phyloP scores from a whole-genome alignment of 768 basidiomycete species.

The Roridomyces roridus region DNA sequence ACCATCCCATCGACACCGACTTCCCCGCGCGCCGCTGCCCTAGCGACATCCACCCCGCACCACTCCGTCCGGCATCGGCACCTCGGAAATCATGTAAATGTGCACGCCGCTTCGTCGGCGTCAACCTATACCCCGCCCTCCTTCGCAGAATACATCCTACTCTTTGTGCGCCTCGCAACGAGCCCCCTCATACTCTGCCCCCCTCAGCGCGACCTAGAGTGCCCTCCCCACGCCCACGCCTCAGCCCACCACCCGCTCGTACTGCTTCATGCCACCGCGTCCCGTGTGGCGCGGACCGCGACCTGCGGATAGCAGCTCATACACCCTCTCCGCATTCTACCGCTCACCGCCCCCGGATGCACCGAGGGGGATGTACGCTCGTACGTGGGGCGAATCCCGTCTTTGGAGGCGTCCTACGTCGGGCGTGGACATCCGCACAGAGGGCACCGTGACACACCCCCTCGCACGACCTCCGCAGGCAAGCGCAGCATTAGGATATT shows the following conservation, averaged over 20 bases:
- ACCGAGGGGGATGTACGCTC: neutral
- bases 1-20: neutral
- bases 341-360: slow-evolving; percentile 8
- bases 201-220: neutral
- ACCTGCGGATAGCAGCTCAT: no score
- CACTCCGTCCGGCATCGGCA: neutral
- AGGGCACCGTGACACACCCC: neutral
- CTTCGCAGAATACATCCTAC: no score
- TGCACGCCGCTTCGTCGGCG: slow-evolving; percentile 1
- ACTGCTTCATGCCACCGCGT: no score
- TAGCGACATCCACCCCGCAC: no score
- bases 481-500: no score
- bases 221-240: neutral
- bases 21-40: neutral
- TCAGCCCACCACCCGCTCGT: neutral
- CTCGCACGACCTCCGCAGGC: no score
- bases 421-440: slow-evolving; percentile 1
- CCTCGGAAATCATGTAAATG: neutral
- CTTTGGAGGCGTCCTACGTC: neutral
- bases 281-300: no score
- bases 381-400: neutral
- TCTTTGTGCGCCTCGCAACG: no score
- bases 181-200: no score
- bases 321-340: slow-evolving; percentile 4
- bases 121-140: neutral